Evolutionary conservation across 2,329 filamentous ascomycete species (phyloP).

Genomic region (Clonostachys rosea): DNA sequence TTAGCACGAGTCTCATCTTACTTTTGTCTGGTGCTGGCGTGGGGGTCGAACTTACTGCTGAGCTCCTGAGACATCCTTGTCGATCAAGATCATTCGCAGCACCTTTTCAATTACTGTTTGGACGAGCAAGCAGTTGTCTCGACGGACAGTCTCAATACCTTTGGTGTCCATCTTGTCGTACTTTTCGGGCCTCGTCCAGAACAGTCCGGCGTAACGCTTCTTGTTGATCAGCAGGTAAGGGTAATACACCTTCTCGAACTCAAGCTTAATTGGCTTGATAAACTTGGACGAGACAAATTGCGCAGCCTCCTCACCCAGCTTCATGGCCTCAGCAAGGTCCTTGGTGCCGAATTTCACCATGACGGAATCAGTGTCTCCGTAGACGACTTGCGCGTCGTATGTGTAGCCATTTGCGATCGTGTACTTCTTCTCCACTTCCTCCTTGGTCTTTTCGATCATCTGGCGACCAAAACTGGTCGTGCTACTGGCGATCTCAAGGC

Average conservation of each 20-base stretch:
- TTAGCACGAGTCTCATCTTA: slow-evolving; percentile 1
- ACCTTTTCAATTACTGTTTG: slow-evolving; percentile 98
- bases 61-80: slow-evolving; percentile 82
- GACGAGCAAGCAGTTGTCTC: slow-evolving; percentile 93
- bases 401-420: slow-evolving; percentile 91
- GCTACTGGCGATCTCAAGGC: slow-evolving; percentile 90
- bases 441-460: slow-evolving; percentile 98
- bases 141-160: slow-evolving; percentile 94
- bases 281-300: slow-evolving; percentile 88
- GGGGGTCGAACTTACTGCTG: slow-evolving; percentile 68
- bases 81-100: slow-evolving; percentile 90
- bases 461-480: slow-evolving; percentile 95
- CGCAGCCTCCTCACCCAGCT: slow-evolving; percentile 88
- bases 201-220: slow-evolving; percentile 96
- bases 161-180: slow-evolving; percentile 99
- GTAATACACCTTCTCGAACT: slow-evolving; percentile 99
- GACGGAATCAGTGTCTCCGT: slow-evolving; percentile 98
- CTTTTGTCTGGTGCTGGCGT: background rate
- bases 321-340: slow-evolving; percentile 87
- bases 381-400: slow-evolving; percentile 94
- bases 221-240: slow-evolving; percentile 99
- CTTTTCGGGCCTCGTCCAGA: slow-evolving; percentile 92
- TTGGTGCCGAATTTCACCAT: slow-evolving; percentile 98
- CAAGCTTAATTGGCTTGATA: slow-evolving; percentile 93
- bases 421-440: slow-evolving; percentile 88